A percentile compares a stretch with the other conserved stretches of the same genome.
Evolutionary conservation across 768 basidiomycete genomes (phyloP).

Genomic region (Psilocybe cubensis): DNA sequence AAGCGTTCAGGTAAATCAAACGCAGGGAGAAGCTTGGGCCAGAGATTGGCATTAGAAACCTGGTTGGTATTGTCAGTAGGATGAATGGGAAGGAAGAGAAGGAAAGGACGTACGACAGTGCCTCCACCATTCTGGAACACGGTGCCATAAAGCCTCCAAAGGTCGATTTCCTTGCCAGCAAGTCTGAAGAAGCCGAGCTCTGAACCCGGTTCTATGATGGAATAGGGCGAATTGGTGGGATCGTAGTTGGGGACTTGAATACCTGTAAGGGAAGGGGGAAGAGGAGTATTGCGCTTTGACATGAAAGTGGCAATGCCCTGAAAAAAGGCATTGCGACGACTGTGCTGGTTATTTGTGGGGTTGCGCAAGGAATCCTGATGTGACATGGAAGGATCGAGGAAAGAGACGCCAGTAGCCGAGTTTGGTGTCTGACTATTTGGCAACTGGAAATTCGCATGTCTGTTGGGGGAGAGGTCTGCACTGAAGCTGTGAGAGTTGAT

Average conservation of each 20-base stretch:
- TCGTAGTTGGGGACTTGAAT: constrained; percentile 63
- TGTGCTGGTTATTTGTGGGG: constrained; percentile 43
- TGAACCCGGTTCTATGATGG: constrained; percentile 60
- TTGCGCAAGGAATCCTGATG: constrained; percentile 42
- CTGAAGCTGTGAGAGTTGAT: constrained; percentile 49
- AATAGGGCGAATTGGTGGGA: constrained; percentile 64
- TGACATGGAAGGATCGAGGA: constrained; percentile 45
- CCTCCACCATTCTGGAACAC: constrained; percentile 66
- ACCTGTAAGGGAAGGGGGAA: constrained; percentile 78
- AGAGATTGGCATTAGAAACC: constrained; percentile 57
- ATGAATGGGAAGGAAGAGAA: constrained; percentile 9
- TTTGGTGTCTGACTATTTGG: constrained; percentile 41
- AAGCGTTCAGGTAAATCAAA: constrained; percentile 67
- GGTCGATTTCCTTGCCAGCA: constrained; percentile 74
- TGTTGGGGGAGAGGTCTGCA: constrained; percentile 37
- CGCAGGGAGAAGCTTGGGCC: constrained; percentile 55
- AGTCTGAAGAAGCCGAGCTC: constrained; percentile 70
- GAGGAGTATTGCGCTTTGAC: constrained; percentile 58
- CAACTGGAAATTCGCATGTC: constrained; percentile 50
- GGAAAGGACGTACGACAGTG: constrained; percentile 50
- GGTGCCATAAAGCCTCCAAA: constrained; percentile 73
- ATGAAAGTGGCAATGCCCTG: constrained; percentile 62
- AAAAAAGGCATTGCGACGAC: constrained; percentile 65
- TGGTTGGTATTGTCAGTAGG: constrained; percentile 27
- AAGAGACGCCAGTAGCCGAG: constrained; percentile 37